Evolutionary conservation across 331 rosid genomes (phyloP).

Genomic region (Quercus phellos): DNA sequence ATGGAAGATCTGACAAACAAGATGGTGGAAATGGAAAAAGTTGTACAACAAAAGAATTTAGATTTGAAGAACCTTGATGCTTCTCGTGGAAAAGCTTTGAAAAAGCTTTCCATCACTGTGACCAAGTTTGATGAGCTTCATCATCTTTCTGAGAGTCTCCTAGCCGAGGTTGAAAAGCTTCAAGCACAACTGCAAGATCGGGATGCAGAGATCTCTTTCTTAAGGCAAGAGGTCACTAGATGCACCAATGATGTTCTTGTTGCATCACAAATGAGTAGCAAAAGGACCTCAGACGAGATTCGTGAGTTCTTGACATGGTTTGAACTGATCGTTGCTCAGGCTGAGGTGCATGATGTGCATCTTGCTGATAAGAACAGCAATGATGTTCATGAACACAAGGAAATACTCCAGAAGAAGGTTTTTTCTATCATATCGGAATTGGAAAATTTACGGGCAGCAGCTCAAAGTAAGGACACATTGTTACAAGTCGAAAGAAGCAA

Average conservation of each 20-base stretch:
- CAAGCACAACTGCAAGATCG: conserved; percentile 94
- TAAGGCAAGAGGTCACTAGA: conserved; percentile 95
- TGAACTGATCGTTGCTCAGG: conserved; percentile 45
- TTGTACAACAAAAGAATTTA: conserved; percentile 58
- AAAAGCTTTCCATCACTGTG: conserved; percentile 80
- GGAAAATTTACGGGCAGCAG: conserved; percentile 49
- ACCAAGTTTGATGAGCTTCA: conserved; percentile 95
- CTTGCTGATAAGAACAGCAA: conserved; percentile 40
- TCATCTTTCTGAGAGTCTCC: conserved; percentile 75
- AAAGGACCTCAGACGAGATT: conserved; percentile 52
- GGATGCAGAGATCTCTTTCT: conserved; percentile 86
- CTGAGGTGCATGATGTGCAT: conserved; percentile 44
- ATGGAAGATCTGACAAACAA: conserved; percentile 67
- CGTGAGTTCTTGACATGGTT: conserved; percentile 69
- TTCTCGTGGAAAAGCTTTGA: conserved; percentile 72
- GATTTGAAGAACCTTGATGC: conserved; percentile 69
- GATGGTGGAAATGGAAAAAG: conserved; percentile 62
- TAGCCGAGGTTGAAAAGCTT: conserved; percentile 84
- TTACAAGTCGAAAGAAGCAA: conserved; percentile 73
- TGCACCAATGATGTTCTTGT: conserved; percentile 85
- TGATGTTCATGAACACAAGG: conserved; percentile 55
- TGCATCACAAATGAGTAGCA: conserved; percentile 71
- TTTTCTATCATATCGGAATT: conserved; percentile 53
- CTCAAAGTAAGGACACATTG: conserved; percentile 61
- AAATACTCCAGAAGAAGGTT: conserved; percentile 61